A percentile compares a stretch with the other conserved stretches of the same genome.
phyloP scores from a whole-genome alignment of 2,329 filamentous ascomycete genomes.

The Pleoardoris graminearum region DNA sequence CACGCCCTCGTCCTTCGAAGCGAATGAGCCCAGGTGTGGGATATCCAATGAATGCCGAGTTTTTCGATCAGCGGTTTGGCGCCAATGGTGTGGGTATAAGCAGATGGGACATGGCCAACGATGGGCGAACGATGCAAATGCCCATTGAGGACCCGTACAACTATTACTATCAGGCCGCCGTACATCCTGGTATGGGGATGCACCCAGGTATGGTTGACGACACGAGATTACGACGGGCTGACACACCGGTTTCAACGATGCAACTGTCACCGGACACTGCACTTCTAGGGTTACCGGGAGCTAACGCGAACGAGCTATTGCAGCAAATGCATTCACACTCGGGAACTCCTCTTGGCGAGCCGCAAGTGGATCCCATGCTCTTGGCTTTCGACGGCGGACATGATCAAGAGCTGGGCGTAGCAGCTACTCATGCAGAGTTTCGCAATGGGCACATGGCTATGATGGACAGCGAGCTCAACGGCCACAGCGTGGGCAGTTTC shows the following conservation, averaged over 20 bases:
- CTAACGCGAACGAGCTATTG: conserved; percentile 44
- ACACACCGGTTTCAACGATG: conserved; percentile 29
- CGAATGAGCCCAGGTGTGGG: conserved; percentile 31
- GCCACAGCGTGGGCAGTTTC: conserved; percentile 33
- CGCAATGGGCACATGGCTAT: conserved; percentile 37
- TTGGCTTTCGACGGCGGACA: conserved; percentile 38
- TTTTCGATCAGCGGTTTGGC: conserved; percentile 33
- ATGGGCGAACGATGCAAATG: conserved; percentile 53
- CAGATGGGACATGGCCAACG: conserved; percentile 56
- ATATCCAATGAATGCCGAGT: conserved; percentile 33
- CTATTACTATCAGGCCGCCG: conserved; percentile 57
- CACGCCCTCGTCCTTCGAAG: conserved; percentile 25
- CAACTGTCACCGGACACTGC: conserved; percentile 38
- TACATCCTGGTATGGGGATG: conserved; percentile 47
- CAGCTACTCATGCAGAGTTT: conserved; percentile 31
- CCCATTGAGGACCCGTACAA: conserved; percentile 52
- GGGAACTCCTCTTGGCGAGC: conserved; percentile 38
- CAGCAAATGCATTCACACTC: conserved; percentile 35
- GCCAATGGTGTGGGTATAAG: conserved; percentile 42
- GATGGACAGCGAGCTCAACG: conserved; percentile 34
- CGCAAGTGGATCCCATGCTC: conserved; percentile 49
- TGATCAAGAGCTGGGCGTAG: conserved; percentile 24
- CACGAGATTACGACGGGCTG: conserved; percentile 50
- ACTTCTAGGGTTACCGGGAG: conserved; percentile 46
- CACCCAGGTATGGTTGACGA: conserved; percentile 34